Conservation (phyloP, 495 filamentous ascomycete species). For the Parathielavia appendiculata region DNA sequence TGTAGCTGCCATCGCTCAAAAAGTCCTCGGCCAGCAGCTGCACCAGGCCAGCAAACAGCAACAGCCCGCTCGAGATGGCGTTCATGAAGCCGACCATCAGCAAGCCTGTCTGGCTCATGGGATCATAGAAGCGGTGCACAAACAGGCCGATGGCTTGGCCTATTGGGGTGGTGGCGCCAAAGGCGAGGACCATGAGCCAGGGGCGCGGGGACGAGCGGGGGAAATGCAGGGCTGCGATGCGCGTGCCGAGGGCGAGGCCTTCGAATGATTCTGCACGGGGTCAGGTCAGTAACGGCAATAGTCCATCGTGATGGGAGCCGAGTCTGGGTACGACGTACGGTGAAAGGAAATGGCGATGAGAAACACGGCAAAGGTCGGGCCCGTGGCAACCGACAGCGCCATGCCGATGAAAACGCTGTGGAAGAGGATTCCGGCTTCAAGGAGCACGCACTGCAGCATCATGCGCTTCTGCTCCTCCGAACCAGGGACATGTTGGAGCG, state of each 20-base stretch:
- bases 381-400: slow-evolving; percentile 77
- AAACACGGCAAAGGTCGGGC: slow-evolving; percentile 71
- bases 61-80: slow-evolving; percentile 75
- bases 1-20: slow-evolving; percentile 81
- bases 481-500: slow-evolving; percentile 21
- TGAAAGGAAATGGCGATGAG: slow-evolving; percentile 79
- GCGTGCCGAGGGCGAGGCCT: slow-evolving; percentile 56
- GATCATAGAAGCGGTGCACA: slow-evolving; percentile 80
- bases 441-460: slow-evolving; percentile 70
- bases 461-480: slow-evolving; percentile 53
- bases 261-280: slow-evolving; percentile 53
- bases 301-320: background rate
- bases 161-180: slow-evolving; percentile 83
- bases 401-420: slow-evolving; percentile 88
- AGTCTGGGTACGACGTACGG: slow-evolving; percentile 27
- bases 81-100: slow-evolving; percentile 93
- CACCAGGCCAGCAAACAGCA: slow-evolving; percentile 88
- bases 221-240: slow-evolving; percentile 63
- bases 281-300: too few relatives aligned
- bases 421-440: slow-evolving; percentile 82
- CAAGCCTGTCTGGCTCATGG: slow-evolving; percentile 71
- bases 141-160: slow-evolving; percentile 84
- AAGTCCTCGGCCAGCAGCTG: slow-evolving; percentile 94
- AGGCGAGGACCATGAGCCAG: slow-evolving; percentile 94
- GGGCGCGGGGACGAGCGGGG: slow-evolving; percentile 55